A percentile compares a stretch with the other conserved stretches of the same genome.
phyloP scores from a whole-genome alignment of 169 alveolate species.

The Plasmodium vinckei region DNA sequence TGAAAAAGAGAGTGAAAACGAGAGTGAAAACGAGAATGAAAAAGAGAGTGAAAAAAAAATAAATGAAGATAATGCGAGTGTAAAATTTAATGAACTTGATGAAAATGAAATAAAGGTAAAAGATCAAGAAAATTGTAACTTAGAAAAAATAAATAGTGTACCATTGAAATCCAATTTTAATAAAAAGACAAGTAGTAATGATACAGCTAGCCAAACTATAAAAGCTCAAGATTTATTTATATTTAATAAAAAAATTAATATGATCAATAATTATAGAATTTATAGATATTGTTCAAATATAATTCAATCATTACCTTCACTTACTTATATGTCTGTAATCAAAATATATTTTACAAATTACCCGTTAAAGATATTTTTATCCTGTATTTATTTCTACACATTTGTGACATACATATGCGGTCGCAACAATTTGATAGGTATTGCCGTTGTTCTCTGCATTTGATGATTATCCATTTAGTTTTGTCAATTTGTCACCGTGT shows the following conservation, averaged over 20 bases:
- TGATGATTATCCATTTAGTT: too few species aligned
- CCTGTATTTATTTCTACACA: constrained; percentile 62
- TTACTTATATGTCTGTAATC: constrained; percentile 60
- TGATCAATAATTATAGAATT: constrained; percentile 48
- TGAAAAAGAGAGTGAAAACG: neutral
- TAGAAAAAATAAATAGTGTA: too few species aligned
- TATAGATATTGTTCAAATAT: constrained; percentile 49
- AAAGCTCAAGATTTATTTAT: constrained; percentile 3
- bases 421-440: constrained; percentile 51
- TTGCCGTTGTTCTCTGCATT: too few species aligned
- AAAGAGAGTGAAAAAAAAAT: neutral
- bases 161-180: too few species aligned
- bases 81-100: neutral
- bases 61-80: neutral
- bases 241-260: constrained; percentile 57
- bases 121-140: neutral
- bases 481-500: neutral
- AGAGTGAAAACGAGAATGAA: neutral
- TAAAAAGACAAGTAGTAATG: too few species aligned
- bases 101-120: constrained; percentile 6
- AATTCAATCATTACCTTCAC: constrained; percentile 67
- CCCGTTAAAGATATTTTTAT: constrained; percentile 61
- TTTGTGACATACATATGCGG: constrained; percentile 62
- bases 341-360: constrained; percentile 54
- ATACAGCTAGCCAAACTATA: neutral